Base-by-base conservation (phyloP, 169 alveolate species). In the Pseudocohnilembus persalinus region DNA sequence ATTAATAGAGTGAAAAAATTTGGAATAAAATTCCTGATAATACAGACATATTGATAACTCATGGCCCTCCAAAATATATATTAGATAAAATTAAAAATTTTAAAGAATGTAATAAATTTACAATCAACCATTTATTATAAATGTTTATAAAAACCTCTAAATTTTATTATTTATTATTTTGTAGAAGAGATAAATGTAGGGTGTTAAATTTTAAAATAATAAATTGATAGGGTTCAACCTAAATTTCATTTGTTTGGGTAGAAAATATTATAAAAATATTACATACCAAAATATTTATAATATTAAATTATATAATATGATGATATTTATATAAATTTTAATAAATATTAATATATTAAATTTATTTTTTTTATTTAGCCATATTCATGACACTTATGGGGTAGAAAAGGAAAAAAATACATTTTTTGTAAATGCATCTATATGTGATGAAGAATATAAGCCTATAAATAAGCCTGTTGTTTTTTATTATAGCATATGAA, bases 161-260 rank as follows among this genome's bases (percentile, higher is more conserved):
- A n/a, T n/a, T n/a, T n/a, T n/a, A n/a, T n/a, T n/a, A n/a, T n/a
- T n/a, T n/a, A n/a, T n/a, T n/a, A n/a, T n/a, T n/a, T n/a, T n/a
- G n/a, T 49, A 49, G 68, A 49, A 11, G 20, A 49, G 4, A 49
- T 49, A 49, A 49, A 49, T 11, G 20, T 20, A 11, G 94, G 94
- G 16, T 82, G 89, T 81, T 73, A 16, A 30, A 64, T 31, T 35
- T 35, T 87, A 30, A 35, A 73, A 31, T 80, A 90, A 31, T 28
- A 83, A 34, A 35, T 87, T 29, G 30, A 63, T 0, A 28, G 83
- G 49, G 78, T 88, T 0, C 76, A 84, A 74, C 90, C 94, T 68
- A 84, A 82, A 84, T 83, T 80, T 33, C 94, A 90, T 88, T 29
- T 87, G 24, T 90, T 88, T 78, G 88, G 93, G 68, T 49, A 49